These are phyloP conservation scores for Musa troglodytarum DNA, from an alignment of 176 grass and related monocot genomes.

Conservation along the genomic window DNA sequence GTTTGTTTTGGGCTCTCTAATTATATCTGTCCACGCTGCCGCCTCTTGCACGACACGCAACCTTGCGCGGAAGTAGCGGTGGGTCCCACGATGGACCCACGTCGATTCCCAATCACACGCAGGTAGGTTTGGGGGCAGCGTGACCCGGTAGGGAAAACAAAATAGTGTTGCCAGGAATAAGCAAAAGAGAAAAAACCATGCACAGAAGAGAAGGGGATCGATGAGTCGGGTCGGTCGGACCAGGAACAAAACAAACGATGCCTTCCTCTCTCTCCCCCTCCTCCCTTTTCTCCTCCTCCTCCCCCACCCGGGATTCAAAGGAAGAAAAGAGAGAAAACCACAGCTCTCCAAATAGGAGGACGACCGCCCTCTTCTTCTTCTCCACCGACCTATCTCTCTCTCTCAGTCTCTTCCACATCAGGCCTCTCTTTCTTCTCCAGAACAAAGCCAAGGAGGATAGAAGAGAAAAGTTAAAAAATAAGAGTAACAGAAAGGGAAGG, in stretches of 20 bases:
- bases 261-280: not conserved
- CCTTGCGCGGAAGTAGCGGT: too few relatives aligned
- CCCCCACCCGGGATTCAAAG: not conserved
- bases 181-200: not conserved
- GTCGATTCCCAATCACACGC: too few relatives aligned
- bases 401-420: slow-evolving; percentile 3
- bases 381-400: not conserved
- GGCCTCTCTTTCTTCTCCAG: not conserved
- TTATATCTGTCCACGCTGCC: too few relatives aligned
- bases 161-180: not conserved
- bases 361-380: not conserved
- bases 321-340: not conserved
- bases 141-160: too few relatives aligned
- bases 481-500: not conserved
- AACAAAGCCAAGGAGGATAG: too few relatives aligned
- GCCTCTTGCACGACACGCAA: too few relatives aligned
- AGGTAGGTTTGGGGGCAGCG: too few relatives aligned
- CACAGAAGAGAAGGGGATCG: slow-evolving; percentile 1
- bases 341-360: not conserved
- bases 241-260: not conserved
- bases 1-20: too few relatives aligned
- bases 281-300: not conserved
- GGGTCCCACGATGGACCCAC: too few relatives aligned
- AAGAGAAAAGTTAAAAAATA: too few relatives aligned
- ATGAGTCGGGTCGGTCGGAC: not conserved